Evolutionary conservation across 805 yeast genomes (phyloP).

Genomic region (Wickerhamiella azymoides): DNA sequence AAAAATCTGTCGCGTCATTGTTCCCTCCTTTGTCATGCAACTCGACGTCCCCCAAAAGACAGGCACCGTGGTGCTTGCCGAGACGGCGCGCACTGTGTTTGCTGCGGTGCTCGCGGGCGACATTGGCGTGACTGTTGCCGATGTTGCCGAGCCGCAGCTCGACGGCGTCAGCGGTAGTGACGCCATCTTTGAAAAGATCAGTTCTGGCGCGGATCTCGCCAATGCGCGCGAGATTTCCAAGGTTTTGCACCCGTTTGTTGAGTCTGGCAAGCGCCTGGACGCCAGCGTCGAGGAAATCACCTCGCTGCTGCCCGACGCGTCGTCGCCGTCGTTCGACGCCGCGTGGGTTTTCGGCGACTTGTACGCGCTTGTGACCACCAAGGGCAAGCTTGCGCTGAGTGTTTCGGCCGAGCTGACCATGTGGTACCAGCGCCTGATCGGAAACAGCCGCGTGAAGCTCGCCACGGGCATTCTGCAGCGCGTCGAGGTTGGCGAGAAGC

Average conservation of each 20-base stretch:
- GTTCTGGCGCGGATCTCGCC: constrained; percentile 23
- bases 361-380: constrained; percentile 27
- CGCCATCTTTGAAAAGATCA: constrained; percentile 38
- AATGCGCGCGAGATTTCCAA: constrained; percentile 19
- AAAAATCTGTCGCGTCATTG: not conserved
- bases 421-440: constrained; percentile 25
- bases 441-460: constrained; percentile 19
- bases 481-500: not conserved
- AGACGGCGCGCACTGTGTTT: constrained; percentile 29
- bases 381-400: constrained; percentile 23
- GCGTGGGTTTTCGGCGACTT: constrained; percentile 34
- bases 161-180: constrained; percentile 15
- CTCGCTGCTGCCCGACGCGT: constrained; percentile 18
- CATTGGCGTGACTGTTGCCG: constrained; percentile 20
- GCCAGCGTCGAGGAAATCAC: constrained; percentile 16
- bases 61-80: constrained; percentile 15
- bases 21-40: constrained; percentile 5
- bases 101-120: constrained; percentile 27
- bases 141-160: constrained; percentile 17
- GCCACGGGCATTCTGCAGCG: constrained; percentile 16
- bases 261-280: constrained; percentile 16
- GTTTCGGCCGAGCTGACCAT: constrained; percentile 20
- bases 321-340: constrained; percentile 27
- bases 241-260: constrained; percentile 10
- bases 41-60: constrained; percentile 16